These are phyloP conservation scores for thale cress (Arabidopsis thaliana) DNA, from an alignment of 345 rosid species.

Conservation along the genomic window TAIR10.1 NC_003071.7:10851501-10852000, in stretches of 20 bases:
- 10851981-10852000: too few species aligned
- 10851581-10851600: neutral
- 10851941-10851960: slow-evolving; percentile 2
- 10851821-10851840: slow-evolving; percentile 35
- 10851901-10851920: slow-evolving; percentile 22
- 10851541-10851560: neutral
- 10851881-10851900: slow-evolving; percentile 25
- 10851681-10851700: neutral
- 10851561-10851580: neutral
- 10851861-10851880: slow-evolving; percentile 26
- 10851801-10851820: slow-evolving; percentile 28
- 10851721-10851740: neutral
- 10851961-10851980: neutral
- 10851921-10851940: neutral
- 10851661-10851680: neutral
- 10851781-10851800: slow-evolving; percentile 34
- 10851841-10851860: slow-evolving; percentile 30
- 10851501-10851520: too few species aligned
- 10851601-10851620: slow-evolving; percentile 13
- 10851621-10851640: neutral
- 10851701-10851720: neutral
- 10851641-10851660: neutral
- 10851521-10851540: too few species aligned
- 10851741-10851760: slow-evolving; percentile 15
- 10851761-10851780: slow-evolving; percentile 20